Evolutionary conservation across 805 yeast genomes (phyloP), one percentile per base, ranked within the genome.

Genomic region (Wickerhamomyces mucosus): DNA sequence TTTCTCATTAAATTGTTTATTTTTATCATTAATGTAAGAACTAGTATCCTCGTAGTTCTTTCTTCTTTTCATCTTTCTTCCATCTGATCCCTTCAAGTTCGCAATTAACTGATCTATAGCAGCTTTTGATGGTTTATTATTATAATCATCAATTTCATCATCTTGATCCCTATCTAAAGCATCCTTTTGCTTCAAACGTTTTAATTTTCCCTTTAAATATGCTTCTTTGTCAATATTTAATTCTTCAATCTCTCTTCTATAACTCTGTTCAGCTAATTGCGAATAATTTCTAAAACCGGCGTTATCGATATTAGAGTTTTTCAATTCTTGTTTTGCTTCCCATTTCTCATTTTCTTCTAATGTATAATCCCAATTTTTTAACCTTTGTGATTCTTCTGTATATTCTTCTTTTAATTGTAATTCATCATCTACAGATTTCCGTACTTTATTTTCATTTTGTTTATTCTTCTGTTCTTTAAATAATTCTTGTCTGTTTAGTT

Each of bases 1-100:
- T 46, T 82, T 81, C 48, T 68, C 70, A 55, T 81, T 82, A 55
- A 81, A 82, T 42, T 78, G 77, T 48, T 67, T 69, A 59, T 82
- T 82, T 53, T 76, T 77, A 40, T 76, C 84, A 48, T 78, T 81
- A 48, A 82, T 61, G 29, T 57, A 61, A 16, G 53, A 56, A 8
- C 46, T 51, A 31, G 57, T 46, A 31, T 46, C 51, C 35, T 53
- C 55, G 33, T 48, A 46, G 42, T 55, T 55, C 40, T 67, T 55
- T 43, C 67, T 56, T 55, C 45, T 49, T 55, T 34, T 61, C 61
- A 33, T 57, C 49, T 43, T 58, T 53, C 49, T 34, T 3, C 31
- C 12, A 21, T 50, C 53, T 1, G 51, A 43, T 4, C 32, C 32
- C 7, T 38, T 40, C 18, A 50, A 16, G 3, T 29, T 40, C 1